Evolutionary conservation across 1,284 basidiomycete species (phyloP), one percentile per base, ranked within the genome.

Genomic region (Cutaneotrichosporon dermatis): DNA sequence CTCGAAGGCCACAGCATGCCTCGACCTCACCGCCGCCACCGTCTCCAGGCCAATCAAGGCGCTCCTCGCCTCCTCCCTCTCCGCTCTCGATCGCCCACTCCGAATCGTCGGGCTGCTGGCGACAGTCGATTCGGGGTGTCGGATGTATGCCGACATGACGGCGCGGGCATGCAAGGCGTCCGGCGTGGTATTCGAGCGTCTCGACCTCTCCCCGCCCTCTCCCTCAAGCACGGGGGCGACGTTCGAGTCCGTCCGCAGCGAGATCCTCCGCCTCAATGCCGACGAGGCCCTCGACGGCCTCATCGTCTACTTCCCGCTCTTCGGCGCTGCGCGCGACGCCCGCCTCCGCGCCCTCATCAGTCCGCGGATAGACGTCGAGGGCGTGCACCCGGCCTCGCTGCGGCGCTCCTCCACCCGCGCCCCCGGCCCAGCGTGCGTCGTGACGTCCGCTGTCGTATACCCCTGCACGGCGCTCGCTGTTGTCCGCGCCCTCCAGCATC

Each of bases 401-500:
- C 43, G 48, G 12, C 48, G 42, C 10, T 58, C 57, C 7, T 58
- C 58, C 15, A 35, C 49, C n/a, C 37, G 13, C 15, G 52, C 60
- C 1, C 63, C 62, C 6, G 15, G 25, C n/a, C 46, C 61, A 3
- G 46, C 62, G 53, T 52, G 55, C n/a, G 57, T 58, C 4, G 25
- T 25, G 25, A 25, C 25, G 7, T 12, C 39, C 12, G 55, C 56
- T 10, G 51, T 54, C 4, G 62, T 64, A 12, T 69, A 69, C 52
- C 69, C 69, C 1, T 71, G 69, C 51, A 71, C 69, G 1, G 64
- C 69, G 6, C 63, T 67, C 7, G 68, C 68, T 11, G 67, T 71
- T 3, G 59, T 69, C 12, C 62, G 62, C 9, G 62, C 63, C 0
- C 63, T 71, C n/a, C 63, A 70, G 54, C 43, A 58, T 0, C 43